These are phyloP conservation scores for Lactarius vividus DNA, from an alignment of 768 basidiomycete genomes.

Conservation along the genomic window DNA sequence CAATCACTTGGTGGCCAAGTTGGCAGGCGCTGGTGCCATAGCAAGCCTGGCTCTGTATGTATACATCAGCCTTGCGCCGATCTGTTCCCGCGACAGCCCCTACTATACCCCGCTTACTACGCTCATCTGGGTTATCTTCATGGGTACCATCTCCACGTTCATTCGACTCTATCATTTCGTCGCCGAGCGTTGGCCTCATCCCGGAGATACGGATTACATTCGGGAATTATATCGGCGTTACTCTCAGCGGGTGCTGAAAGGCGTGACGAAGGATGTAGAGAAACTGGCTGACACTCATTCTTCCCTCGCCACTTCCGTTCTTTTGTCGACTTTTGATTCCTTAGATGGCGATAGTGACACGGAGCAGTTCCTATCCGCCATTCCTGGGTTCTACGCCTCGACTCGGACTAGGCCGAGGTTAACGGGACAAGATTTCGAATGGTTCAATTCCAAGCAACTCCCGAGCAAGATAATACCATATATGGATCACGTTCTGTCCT, in stretches of 20 bases:
- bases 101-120: neutral
- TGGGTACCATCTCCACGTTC: neutral
- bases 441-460: neutral
- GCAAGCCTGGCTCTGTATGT: neutral
- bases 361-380: slow-evolving; percentile 1
- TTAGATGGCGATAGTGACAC: slow-evolving; percentile 3
- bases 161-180: neutral
- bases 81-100: neutral
- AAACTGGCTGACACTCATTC: neutral
- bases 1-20: neutral
- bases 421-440: neutral
- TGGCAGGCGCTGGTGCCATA: neutral
- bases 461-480: neutral
- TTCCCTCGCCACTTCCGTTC: neutral
- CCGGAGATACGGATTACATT: neutral
- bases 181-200: neutral
- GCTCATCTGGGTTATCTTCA: neutral
- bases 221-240: neutral
- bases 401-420: neutral
- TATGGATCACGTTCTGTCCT: too few relatives aligned
- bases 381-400: slow-evolving; percentile 11
- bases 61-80: neutral
- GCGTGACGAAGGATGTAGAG: slow-evolving; percentile 2
- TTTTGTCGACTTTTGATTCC: neutral
- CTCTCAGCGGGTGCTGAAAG: neutral